These are phyloP conservation scores for Annona squamosa DNA, from an alignment of 164 flowering plant species.

Conservation along the genomic window DNA sequence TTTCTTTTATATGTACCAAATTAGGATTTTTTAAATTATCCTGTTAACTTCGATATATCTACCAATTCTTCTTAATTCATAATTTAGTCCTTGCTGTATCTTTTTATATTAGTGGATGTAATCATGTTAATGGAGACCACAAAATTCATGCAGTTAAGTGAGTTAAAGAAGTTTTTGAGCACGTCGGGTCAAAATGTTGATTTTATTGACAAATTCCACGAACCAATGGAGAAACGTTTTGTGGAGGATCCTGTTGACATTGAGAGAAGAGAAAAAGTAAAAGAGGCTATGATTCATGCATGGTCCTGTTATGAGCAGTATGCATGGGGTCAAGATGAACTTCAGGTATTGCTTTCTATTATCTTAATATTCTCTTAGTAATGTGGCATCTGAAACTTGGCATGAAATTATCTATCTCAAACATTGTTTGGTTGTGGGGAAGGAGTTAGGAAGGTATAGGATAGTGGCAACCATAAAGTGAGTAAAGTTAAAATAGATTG, in stretches of 20 bases:
- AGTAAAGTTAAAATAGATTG: no score
- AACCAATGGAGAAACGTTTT: conserved; percentile 13
- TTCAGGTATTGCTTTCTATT: conserved; percentile 48
- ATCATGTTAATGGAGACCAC: not conserved
- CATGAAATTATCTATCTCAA: no score
- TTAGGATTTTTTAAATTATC: not conserved
- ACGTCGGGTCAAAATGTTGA: conserved; percentile 17
- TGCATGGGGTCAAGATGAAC: conserved; percentile 99
- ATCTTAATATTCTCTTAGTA: not conserved
- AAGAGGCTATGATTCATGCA: conserved; percentile 98
- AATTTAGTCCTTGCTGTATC: not conserved
- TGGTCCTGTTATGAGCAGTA: conserved; percentile 92
- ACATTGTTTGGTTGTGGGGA: no score
- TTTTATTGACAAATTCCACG: conserved; percentile 6
- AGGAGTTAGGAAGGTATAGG: no score
- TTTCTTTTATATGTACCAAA: not conserved
- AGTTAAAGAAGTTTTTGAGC: conserved; percentile 25
- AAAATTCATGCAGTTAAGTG: conserved; percentile 43
- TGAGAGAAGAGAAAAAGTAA: conserved; percentile 75
- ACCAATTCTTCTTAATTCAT: not conserved
- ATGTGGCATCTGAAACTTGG: no score
- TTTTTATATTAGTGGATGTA: not conserved
- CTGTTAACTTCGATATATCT: not conserved
- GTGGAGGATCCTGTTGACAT: conserved; percentile 48
- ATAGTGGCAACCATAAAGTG: no score